These are phyloP conservation scores for Akanthomyces dipterigenus DNA, from an alignment of 2,329 filamentous ascomycete species.

Conservation along the genomic window DNA sequence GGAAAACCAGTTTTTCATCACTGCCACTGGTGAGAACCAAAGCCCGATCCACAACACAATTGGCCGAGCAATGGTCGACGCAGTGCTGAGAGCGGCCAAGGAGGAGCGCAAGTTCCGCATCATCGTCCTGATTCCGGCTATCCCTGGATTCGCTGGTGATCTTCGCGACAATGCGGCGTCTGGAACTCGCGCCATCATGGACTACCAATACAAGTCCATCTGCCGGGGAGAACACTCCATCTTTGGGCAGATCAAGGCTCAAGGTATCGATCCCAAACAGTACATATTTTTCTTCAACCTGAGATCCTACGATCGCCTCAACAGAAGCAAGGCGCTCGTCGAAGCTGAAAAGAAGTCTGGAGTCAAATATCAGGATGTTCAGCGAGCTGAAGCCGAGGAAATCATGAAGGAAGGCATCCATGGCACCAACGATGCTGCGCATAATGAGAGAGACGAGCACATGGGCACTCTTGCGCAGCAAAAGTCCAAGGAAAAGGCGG, in stretches of 20 bases:
- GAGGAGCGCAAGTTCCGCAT: slow-evolving; percentile 84
- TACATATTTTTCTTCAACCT: slow-evolving; percentile 94
- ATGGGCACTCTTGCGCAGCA: slow-evolving; percentile 37
- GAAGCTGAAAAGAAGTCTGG: slow-evolving; percentile 75
- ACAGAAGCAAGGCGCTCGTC: slow-evolving; percentile 67
- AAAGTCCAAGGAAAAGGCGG: slow-evolving; percentile 29
- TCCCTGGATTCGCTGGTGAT: slow-evolving; percentile 92
- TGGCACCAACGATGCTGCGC: slow-evolving; percentile 38
- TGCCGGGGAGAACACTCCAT: slow-evolving; percentile 88
- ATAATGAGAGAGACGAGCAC: slow-evolving; percentile 41
- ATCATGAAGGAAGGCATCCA: slow-evolving; percentile 74
- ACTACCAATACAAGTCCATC: slow-evolving; percentile 97
- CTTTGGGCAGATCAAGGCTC: slow-evolving; percentile 64
- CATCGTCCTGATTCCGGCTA: slow-evolving; percentile 82
- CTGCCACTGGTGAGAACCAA: slow-evolving; percentile 84
- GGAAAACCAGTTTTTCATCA: slow-evolving; percentile 98
- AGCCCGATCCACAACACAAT: slow-evolving; percentile 81
- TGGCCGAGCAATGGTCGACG: slow-evolving; percentile 84
- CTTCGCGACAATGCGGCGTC: slow-evolving; percentile 74
- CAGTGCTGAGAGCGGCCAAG: slow-evolving; percentile 71
- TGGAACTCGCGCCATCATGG: slow-evolving; percentile 92
- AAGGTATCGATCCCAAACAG: slow-evolving; percentile 69
- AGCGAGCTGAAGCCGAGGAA: slow-evolving; percentile 81
- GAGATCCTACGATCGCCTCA: slow-evolving; percentile 85
- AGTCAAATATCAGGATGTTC: slow-evolving; percentile 77